Evolutionary conservation across 768 basidiomycete species (phyloP).

Genomic region (Russula virescens): DNA sequence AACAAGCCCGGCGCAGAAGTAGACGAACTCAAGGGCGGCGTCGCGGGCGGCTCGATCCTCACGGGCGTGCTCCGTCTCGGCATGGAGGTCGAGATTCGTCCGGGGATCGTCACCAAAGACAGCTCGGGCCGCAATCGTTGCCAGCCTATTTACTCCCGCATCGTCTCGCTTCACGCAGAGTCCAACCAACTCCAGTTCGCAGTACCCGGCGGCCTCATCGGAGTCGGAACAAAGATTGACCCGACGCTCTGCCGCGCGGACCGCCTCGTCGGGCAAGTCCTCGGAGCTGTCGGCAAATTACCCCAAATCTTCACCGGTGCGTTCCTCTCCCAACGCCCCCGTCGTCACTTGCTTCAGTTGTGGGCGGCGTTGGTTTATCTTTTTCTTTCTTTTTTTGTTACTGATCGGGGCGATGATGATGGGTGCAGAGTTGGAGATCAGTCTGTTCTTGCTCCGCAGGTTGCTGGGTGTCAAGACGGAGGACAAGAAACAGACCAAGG

Average conservation of each 20-base stretch:
- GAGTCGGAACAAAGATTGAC: conserved; percentile 96
- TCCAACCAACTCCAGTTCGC: conserved; percentile 92
- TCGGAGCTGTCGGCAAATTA: conserved; percentile 90
- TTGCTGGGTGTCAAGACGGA: conserved; percentile 97
- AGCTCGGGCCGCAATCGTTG: conserved; percentile 83
- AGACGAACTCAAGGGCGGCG: conserved; percentile 95
- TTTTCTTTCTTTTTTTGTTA: no score
- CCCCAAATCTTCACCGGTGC: conserved; percentile 88
- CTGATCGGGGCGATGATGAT: no score
- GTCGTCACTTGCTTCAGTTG: no score
- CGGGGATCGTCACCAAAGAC: conserved; percentile 96
- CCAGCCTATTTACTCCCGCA: conserved; percentile 87
- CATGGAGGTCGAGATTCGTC: conserved; percentile 93
- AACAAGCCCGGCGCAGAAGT: conserved; percentile 99
- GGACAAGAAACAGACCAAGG: conserved; percentile 98
- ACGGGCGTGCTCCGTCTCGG: conserved; percentile 87
- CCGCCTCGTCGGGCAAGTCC: conserved; percentile 92
- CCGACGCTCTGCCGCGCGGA: conserved; percentile 96
- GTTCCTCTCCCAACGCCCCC: conserved; percentile 12
- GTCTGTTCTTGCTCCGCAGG: conserved; percentile 89
- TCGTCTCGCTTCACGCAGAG: conserved; percentile 92
- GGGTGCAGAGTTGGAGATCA: conserved; percentile 79
- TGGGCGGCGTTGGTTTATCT: no score
- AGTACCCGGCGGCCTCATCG: conserved; percentile 95
- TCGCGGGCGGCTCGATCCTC: conserved; percentile 94